Percentiles rank a stretch among this genome's conserved stretches.
Evolutionary conservation across 441 rosid genomes (phyloP).

Genomic region (Croton setiger): DNA sequence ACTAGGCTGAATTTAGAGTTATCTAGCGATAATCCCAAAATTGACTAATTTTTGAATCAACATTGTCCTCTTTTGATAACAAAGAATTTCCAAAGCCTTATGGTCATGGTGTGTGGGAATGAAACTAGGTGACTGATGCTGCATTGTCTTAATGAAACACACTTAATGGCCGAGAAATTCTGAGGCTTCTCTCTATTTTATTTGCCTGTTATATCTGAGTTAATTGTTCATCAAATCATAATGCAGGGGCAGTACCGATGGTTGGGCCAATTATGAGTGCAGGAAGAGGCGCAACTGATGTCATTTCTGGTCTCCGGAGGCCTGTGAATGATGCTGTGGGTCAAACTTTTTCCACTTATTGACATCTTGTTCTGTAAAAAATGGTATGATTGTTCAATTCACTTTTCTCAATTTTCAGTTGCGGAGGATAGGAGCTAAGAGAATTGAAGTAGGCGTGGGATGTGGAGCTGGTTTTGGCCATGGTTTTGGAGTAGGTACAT

Average conservation of each 20-base stretch:
- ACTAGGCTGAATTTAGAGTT: not conserved
- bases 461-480: slow-evolving; percentile 97
- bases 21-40: not conserved
- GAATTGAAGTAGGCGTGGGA: slow-evolving; percentile 71
- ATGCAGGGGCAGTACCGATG: slow-evolving; percentile 71
- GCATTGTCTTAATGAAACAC: slow-evolving; percentile 1
- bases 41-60: not conserved
- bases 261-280: slow-evolving; percentile 77
- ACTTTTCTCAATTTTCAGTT: slow-evolving; percentile 40
- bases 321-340: slow-evolving; percentile 68
- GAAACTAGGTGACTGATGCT: slow-evolving; percentile 6
- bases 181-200: slow-evolving; percentile 7
- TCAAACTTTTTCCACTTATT: slow-evolving; percentile 10
- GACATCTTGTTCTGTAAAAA: slow-evolving; percentile 2
- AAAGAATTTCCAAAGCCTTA: not conserved
- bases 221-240: slow-evolving; percentile 11
- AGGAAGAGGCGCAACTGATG: slow-evolving; percentile 86
- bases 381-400: slow-evolving; percentile 9
- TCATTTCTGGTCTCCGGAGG: slow-evolving; percentile 66
- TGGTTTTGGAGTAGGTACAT: slow-evolving; percentile 87
- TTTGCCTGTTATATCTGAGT: not conserved
- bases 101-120: slow-evolving; percentile 7
- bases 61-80: not conserved
- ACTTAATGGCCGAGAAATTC: not conserved
- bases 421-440: slow-evolving; percentile 73